Conservation (phyloP, 2,329 filamentous ascomycete genomes). For the Boeremia lycopersici region DNA sequence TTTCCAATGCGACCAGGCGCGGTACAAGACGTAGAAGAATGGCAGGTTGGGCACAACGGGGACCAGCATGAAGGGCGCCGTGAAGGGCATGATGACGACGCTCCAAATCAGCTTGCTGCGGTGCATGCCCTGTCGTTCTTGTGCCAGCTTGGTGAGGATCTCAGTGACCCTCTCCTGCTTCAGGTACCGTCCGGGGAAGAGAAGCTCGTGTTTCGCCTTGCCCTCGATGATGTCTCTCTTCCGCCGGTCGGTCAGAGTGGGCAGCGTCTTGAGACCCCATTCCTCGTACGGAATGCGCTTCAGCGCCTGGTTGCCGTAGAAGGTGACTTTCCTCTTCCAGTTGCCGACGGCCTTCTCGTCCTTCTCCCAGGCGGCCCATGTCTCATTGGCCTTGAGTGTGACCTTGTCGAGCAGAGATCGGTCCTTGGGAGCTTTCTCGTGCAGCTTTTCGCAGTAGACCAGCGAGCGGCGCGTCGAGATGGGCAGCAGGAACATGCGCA, state of each 20-base stretch:
- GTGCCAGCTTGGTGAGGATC: constrained; percentile 73
- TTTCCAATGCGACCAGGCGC: constrained; percentile 64
- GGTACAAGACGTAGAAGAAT: constrained; percentile 93
- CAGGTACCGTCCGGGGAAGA: constrained; percentile 77
- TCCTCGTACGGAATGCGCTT: constrained; percentile 93
- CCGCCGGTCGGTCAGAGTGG: constrained; percentile 73
- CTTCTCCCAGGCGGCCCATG: constrained; percentile 88
- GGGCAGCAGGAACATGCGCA: constrained; percentile 94
- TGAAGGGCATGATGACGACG: constrained; percentile 65
- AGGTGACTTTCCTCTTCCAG: constrained; percentile 87
- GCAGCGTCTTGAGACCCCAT: constrained; percentile 96
- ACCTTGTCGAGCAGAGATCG: constrained; percentile 71
- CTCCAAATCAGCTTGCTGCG: constrained; percentile 79
- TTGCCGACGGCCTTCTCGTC: constrained; percentile 65
- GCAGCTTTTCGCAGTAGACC: constrained; percentile 84
- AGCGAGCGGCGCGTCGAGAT: constrained; percentile 90
- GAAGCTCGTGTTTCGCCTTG: constrained; percentile 70
- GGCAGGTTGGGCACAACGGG: constrained; percentile 91
- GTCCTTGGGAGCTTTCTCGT: constrained; percentile 55
- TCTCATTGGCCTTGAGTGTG: constrained; percentile 72
- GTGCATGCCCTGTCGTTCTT: constrained; percentile 81
- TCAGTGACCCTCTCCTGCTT: constrained; percentile 65
- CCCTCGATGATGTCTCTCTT: constrained; percentile 67
- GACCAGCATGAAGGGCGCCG: constrained; percentile 79
- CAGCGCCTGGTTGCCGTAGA: constrained; percentile 84